These are phyloP conservation scores for Leccinum pachyderme DNA, from an alignment of 1,284 basidiomycete species.

Conservation along the genomic window DNA sequence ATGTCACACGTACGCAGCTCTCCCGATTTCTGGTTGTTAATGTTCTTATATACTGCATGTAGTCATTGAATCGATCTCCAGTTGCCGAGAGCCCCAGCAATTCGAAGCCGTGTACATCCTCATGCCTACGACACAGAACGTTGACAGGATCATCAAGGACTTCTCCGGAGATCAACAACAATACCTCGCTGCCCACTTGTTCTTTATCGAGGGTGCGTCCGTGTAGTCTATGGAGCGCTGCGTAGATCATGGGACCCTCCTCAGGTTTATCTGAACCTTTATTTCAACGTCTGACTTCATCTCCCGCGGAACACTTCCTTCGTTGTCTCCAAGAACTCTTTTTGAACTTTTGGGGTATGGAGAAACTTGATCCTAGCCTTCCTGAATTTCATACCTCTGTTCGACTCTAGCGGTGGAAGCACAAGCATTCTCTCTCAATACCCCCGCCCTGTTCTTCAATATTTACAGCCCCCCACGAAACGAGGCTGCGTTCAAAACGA, in stretches of 20 bases:
- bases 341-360: slow-evolving; percentile 83
- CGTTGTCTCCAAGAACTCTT: slow-evolving; percentile 80
- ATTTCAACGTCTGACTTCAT: slow-evolving; percentile 70
- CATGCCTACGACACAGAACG: slow-evolving; percentile 93
- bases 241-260: slow-evolving; percentile 3
- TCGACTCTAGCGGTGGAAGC: slow-evolving; percentile 69
- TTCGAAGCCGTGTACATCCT: slow-evolving; percentile 93
- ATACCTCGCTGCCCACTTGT: slow-evolving; percentile 88
- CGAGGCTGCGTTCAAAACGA: slow-evolving; percentile 56
- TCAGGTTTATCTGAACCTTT: slow-evolving; percentile 72
- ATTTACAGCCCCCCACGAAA: slow-evolving; percentile 81
- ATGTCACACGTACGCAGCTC: slow-evolving; percentile 79
- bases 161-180: slow-evolving; percentile 67
- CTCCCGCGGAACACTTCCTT: slow-evolving; percentile 69
- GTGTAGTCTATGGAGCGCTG: neutral
- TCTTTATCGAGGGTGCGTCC: slow-evolving; percentile 86
- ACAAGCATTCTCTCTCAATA: slow-evolving; percentile 76
- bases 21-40: slow-evolving; percentile 3
- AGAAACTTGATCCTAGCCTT: neutral
- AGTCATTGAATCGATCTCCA: slow-evolving; percentile 81
- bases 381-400: slow-evolving; percentile 4
- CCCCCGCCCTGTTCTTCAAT: slow-evolving; percentile 80
- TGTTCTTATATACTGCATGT: slow-evolving; percentile 8
- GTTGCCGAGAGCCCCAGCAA: slow-evolving; percentile 71
- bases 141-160: slow-evolving; percentile 88